These are phyloP conservation scores for Rosellinia necatrix DNA, from an alignment of 2,329 filamentous ascomycete genomes.

Conservation along the genomic window DNA sequence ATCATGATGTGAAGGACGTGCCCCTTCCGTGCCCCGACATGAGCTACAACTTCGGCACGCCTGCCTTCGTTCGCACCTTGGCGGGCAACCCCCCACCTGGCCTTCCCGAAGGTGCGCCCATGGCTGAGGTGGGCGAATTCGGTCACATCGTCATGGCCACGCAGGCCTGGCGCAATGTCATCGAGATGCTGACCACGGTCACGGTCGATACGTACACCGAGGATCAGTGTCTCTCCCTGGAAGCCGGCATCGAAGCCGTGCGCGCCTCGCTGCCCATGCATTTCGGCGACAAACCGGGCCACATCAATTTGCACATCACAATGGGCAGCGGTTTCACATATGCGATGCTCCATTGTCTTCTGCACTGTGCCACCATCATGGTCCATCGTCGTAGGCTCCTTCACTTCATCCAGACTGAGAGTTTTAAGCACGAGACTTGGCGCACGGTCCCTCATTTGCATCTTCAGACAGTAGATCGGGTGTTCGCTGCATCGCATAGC, in stretches of 20 bases:
- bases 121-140: conserved; percentile 64
- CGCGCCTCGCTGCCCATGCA: conserved; percentile 61
- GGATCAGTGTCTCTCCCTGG: conserved; percentile 55
- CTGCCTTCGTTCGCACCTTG: conserved; percentile 62
- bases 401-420: conserved; percentile 59
- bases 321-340: conserved; percentile 68
- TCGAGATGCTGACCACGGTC: conserved; percentile 63
- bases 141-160: conserved; percentile 65
- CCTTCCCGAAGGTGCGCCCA: conserved; percentile 45
- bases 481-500: conserved; percentile 63
- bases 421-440: conserved; percentile 59
- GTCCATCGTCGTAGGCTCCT: conserved; percentile 63
- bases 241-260: conserved; percentile 60
- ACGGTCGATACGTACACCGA: conserved; percentile 58
- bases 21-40: conserved; percentile 64
- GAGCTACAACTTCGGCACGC: conserved; percentile 66
- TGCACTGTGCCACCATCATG: conserved; percentile 65
- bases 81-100: conserved; percentile 46
- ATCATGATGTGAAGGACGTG: conserved; percentile 59
- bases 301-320: conserved; percentile 66
- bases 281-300: conserved; percentile 64
- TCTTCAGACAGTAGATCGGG: conserved; percentile 57
- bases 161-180: conserved; percentile 65
- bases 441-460: conserved; percentile 55
- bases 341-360: conserved; percentile 65